phyloP scores from a whole-genome alignment of 2,329 filamentous ascomycete genomes.

The Nigrograna mackinnonii region DNA sequence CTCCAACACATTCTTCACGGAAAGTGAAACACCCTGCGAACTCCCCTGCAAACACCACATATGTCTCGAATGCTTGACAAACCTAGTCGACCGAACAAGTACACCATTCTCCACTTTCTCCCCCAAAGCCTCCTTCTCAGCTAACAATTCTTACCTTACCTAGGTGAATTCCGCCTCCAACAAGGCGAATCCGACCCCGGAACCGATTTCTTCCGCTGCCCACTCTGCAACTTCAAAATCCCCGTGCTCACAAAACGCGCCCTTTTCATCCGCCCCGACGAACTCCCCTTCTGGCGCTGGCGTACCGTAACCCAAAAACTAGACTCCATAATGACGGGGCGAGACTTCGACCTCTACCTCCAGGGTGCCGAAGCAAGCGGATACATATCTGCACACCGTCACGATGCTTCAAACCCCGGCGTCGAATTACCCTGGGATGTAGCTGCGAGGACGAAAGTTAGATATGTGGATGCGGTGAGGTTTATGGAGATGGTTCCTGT shows the following conservation, averaged over 20 bases:
- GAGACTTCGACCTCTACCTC: not conserved
- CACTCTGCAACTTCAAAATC: not conserved
- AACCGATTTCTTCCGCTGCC: not conserved
- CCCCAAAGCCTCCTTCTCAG: too few relatives aligned
- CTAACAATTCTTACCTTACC: too few relatives aligned
- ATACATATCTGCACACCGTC: not conserved
- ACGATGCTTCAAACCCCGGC: not conserved
- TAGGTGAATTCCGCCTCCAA: too few relatives aligned
- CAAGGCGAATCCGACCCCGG: too few relatives aligned
- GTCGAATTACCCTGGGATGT: not conserved
- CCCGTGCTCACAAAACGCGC: not conserved
- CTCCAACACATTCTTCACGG: conserved; percentile 6
- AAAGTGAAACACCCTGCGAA: conserved; percentile 6
- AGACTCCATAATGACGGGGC: not conserved
- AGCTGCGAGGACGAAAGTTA: conserved; percentile 1
- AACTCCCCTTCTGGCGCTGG: not conserved
- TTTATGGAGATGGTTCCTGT: conserved; percentile 9
- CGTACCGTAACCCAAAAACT: not conserved
- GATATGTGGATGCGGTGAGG: conserved; percentile 3
- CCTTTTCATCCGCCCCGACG: not conserved
- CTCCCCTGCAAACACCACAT: conserved; percentile 10
- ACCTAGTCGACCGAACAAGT: conserved; percentile 1
- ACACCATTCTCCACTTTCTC: not conserved
- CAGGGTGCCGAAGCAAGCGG: not conserved
- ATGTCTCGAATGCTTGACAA: conserved; percentile 11